phyloP scores from a whole-genome alignment of 495 filamentous ascomycete genomes.

The Achaetomiella virescens region DNA sequence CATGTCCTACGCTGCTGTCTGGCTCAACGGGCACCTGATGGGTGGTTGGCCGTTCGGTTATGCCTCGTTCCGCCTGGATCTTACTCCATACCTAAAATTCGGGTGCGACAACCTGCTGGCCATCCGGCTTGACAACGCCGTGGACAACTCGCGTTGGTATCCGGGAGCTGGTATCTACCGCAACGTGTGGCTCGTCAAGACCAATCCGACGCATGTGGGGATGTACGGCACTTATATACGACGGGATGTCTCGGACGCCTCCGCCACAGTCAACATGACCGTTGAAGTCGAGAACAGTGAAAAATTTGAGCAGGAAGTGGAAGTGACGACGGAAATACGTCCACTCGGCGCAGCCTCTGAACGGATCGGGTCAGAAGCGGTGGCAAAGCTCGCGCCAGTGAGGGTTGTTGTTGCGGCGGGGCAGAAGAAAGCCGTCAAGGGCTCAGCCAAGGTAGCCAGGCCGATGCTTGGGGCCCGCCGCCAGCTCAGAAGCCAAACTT shows the following conservation, averaged over 20 bases:
- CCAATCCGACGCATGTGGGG: constrained; percentile 35
- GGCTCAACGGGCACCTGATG: constrained; percentile 43
- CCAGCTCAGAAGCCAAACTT: constrained; percentile 39
- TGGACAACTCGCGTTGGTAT: constrained; percentile 44
- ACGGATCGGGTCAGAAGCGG: constrained; percentile 8
- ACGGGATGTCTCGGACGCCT: constrained; percentile 32
- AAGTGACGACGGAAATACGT: not conserved
- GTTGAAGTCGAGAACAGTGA: constrained; percentile 38
- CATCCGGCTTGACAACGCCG: constrained; percentile 43
- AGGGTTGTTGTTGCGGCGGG: constrained; percentile 26
- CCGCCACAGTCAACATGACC: constrained; percentile 33
- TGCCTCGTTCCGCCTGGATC: constrained; percentile 42
- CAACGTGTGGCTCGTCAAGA: constrained; percentile 45
- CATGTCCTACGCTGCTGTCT: constrained; percentile 44
- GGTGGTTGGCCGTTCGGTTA: constrained; percentile 50
- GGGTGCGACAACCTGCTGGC: constrained; percentile 37
- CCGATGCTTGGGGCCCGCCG: constrained; percentile 45
- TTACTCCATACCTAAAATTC: constrained; percentile 37
- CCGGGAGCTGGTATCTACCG: constrained; percentile 47
- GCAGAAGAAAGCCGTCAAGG: constrained; percentile 28
- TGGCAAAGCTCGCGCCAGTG: constrained; percentile 22
- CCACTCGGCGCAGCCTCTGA: constrained; percentile 20
- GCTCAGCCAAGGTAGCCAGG: constrained; percentile 28
- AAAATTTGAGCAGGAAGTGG: not conserved
- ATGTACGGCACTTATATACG: constrained; percentile 43